Base-by-base conservation (phyloP, 768 basidiomycete species). In the Pleurotus cornucopiae region DNA sequence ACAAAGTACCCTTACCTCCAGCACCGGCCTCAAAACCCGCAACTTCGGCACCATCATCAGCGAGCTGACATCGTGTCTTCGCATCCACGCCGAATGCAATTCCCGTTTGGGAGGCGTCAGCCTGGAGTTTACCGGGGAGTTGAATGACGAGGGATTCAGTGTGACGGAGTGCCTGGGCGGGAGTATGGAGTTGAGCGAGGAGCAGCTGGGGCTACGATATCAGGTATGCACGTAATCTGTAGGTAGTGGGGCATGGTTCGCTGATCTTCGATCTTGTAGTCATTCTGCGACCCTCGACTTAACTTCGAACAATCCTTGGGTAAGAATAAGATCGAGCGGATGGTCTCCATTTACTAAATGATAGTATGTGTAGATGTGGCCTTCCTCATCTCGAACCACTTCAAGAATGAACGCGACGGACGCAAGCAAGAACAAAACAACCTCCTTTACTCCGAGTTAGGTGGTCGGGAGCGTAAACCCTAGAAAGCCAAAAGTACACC, bases 81-180 rank as follows among this genome's bases (percentile, higher is more conserved):
- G 80, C 18, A 91, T 98, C 58, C 97, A 99, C 68, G 71, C 81
- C 5, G 73, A 78, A 38, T 82, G 81, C 55, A 74, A 75, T n/a
- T 94, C 93, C 3, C 82, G 85, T 30, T 77, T 98, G 0, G 88
- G 88, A 5, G 88, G 86, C 1, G 88, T 96, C 13, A 91, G 90
- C 64, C 81, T 97, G 18, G 94, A 96, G 69, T 86, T 97, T 68
- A 95, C 96, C 2, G 92, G 94, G 16, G 92, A 96, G 69, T 75
- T 96, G 51, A 88, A 89, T 59, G 86, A 91, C 9, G 87, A 97
- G 56, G 94, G 96, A 5, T 92, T 88, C 71, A 90, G 90, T 60
- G 97, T 99, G 43, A 99, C 97, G 0, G 97, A 98, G 69, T 98
- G 95, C 66, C 76, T 95, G 7, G 97, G 97, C 4, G 97, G 96